Percentiles rank a stretch among this genome's conserved stretches.
Conservation (phyloP, 495 filamentous ascomycete species). For the Penicillium soppii region DNA sequence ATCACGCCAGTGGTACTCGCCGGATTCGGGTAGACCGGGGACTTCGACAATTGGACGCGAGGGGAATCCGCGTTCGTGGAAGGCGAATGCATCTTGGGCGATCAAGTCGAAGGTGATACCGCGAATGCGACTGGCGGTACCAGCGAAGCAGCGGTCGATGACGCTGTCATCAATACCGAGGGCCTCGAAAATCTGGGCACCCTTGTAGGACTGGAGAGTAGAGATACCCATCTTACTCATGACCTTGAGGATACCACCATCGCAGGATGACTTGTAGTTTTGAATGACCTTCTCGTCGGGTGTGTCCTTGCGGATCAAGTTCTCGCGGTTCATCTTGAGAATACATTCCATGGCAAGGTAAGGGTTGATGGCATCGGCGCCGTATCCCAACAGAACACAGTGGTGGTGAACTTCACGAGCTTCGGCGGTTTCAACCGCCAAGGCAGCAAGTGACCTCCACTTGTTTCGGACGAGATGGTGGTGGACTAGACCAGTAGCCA, state of each 20-base stretch:
- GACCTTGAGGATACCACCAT: conserved; percentile 97
- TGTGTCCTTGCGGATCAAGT: conserved; percentile 86
- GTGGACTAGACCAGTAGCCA: conserved; percentile 94
- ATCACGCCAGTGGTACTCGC: conserved; percentile 99
- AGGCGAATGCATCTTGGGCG: conserved; percentile 92
- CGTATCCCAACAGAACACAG: conserved; percentile 96
- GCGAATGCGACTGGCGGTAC: conserved; percentile 93
- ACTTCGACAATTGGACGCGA: conserved; percentile 76
- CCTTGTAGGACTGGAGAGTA: conserved; percentile 96
- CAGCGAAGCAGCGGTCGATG: conserved; percentile 94
- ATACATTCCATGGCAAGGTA: conserved; percentile 98
- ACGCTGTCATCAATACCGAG: conserved; percentile 94
- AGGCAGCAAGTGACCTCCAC: conserved; percentile 85
- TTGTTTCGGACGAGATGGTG: conserved; percentile 97
- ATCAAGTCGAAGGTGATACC: conserved; percentile 96
- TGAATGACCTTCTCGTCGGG: conserved; percentile 81
- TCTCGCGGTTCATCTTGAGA: conserved; percentile 96
- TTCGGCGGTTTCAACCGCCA: conserved; percentile 93
- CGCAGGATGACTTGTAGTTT: conserved; percentile 98
- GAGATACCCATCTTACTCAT: conserved; percentile 99
- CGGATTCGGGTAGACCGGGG: conserved; percentile 86
- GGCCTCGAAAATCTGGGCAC: conserved; percentile 99
- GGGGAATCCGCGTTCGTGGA: conserved; percentile 95
- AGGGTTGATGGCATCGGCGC: conserved; percentile 93
- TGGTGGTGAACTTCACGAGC: conserved; percentile 99